Evolutionary conservation across 306 rosid species (phyloP).

Genomic region (Malus orientalis): DNA sequence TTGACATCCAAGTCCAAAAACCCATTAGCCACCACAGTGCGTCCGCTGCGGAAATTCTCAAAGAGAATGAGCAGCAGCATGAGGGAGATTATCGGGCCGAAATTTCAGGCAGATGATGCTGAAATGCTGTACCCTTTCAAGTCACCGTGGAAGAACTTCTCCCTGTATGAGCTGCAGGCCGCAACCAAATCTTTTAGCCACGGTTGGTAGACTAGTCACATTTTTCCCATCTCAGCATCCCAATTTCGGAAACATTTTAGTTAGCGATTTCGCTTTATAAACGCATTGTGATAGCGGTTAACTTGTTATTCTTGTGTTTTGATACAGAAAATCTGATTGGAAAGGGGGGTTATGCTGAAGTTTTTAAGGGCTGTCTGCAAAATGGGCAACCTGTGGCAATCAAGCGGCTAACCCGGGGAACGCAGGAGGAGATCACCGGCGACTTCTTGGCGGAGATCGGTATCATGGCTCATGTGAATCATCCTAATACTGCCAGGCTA

Average conservation of each 20-base stretch:
- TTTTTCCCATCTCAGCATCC: background rate
- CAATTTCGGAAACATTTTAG: background rate
- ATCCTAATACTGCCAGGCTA: slow-evolving; percentile 75
- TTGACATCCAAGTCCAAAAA: slow-evolving; percentile 52
- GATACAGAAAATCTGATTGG: slow-evolving; percentile 81
- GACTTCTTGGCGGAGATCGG: slow-evolving; percentile 88
- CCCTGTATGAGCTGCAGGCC: slow-evolving; percentile 51
- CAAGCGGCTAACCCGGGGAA: slow-evolving; percentile 67
- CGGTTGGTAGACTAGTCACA: slow-evolving; percentile 28
- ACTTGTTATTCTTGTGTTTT: slow-evolving; percentile 6
- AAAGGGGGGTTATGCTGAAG: slow-evolving; percentile 96
- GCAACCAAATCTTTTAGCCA: slow-evolving; percentile 73
- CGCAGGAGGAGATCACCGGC: slow-evolving; percentile 59
- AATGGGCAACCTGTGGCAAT: slow-evolving; percentile 69
- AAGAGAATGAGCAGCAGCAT: slow-evolving; percentile 63
- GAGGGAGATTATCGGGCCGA: slow-evolving; percentile 45
- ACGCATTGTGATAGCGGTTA: background rate
- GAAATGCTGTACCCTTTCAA: slow-evolving; percentile 28
- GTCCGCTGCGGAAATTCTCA: slow-evolving; percentile 50
- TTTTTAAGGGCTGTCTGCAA: slow-evolving; percentile 74
- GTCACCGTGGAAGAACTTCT: slow-evolving; percentile 80
- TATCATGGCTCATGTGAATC: slow-evolving; percentile 84
- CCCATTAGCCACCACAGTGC: slow-evolving; percentile 37
- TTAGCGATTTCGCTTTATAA: background rate
- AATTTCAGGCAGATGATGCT: slow-evolving; percentile 34